Base-by-base conservation (phyloP, 2,329 filamentous ascomycete species). In the Colletotrichum higginsianum region DNA sequence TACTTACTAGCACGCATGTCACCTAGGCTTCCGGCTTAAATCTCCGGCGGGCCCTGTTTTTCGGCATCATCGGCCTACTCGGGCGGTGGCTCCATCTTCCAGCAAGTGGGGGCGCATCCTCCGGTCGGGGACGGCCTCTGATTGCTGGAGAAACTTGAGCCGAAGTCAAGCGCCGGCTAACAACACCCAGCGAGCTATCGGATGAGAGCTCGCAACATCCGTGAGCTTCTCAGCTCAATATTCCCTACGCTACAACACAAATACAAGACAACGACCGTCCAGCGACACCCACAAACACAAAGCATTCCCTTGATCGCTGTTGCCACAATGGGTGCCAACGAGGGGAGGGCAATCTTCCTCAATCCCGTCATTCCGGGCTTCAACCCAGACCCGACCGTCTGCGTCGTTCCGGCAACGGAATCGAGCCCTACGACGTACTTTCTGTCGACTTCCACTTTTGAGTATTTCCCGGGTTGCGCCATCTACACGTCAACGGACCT, bases 381-480 rank as follows among this genome's bases (percentile, higher is more conserved):
- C 80, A 90, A 91, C 67, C 88, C 89, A 7, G 90, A 92, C 73
- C 89, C 90, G 0, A 90, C 88, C 0, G 74, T 83, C 18, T 83
- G 82, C 56, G 78, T 82, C 4, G 80, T 82, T 8, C 80, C 78
- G 11, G 78, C 79, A 18, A 77, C 78, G 0, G 75, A 74, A 3
- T 71, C 75, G 5, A 66, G 75, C 2, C 79, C 79, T 2, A 75
- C 78, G 8, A 79, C 76, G 2, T 91, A 87, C 76, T 91, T 88
- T 77, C 84, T 91, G 38, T 87, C 86, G 47, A 91, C 88, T 4
- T 91, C 89, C 0, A 89, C 88, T 0, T 91, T 92, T 68, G 89
- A 91, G 77, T 89, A 85, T 77, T 91, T 89, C 71, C 89, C 89
- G 0, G 88, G 88, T 4, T 86, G 86, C n/a, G 87, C 88, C 16